Base-by-base conservation (phyloP, 805 yeast genomes). In the Ogataea parapolymorpha region DNA sequence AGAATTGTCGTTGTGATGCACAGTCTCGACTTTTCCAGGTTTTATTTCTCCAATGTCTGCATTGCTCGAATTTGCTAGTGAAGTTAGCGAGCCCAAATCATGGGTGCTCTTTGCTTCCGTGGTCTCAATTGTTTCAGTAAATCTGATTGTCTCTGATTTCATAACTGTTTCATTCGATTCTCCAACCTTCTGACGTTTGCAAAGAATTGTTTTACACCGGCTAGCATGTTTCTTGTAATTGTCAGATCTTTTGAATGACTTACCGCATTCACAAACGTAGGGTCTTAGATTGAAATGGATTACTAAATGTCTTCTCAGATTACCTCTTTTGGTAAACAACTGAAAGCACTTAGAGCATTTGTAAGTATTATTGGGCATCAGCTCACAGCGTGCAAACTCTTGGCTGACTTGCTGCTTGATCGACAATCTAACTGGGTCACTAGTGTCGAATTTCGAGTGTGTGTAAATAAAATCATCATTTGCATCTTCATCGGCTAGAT, bases 221-320 rank as follows among this genome's bases (percentile, higher is more conserved):
- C 36, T 33, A 5, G 42, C 40, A 41, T 55, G 59, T 14, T 49
- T 53, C 34, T 52, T 54, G 35, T 34, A 55, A 26, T 55, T 55
- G 32, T 55, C 59, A 1, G 58, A 53, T 33, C 59, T 41, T 35
- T 50, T 51, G 44, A 55, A 55, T 2, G 51, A 47, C 28, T 47
- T 49, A 6, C 58, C 59, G 37, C 59, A 55, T 3, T 41, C 50
- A 32, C 59, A 55, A n/a, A 41, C 33, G 31, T 49, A 55, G 16
- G 56, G 52, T 15, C 49, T 51, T 17, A 53, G 37, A 28, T 55
- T 50, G 40, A 53, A 54, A 32, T 55, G 59, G 14, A 52, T 44
- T 6, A 53, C 49, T 36, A 55, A 37, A 29, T 55, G 59, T 27
- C 59, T 37, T 20, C 53, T 51, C 32, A 55, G 35, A 29, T 55